phyloP scores from a whole-genome alignment of 371 early-diverging fungal species.

The Capniomyces stellatus region DNA sequence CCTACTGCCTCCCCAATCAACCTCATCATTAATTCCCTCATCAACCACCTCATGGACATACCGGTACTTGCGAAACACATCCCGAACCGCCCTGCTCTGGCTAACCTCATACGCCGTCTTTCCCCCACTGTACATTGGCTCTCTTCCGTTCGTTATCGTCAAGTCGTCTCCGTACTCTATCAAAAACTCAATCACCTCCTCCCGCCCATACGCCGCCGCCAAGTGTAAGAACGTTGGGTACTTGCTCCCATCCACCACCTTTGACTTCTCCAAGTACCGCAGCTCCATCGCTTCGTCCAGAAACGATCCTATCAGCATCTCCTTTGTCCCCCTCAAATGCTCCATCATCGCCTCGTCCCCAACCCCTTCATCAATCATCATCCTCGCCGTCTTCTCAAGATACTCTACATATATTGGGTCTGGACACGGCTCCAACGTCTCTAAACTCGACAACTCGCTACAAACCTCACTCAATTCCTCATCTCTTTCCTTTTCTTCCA shows the following conservation, averaged over 20 bases:
- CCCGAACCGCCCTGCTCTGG: constrained; percentile 50
- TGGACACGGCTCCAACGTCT: constrained; percentile 20
- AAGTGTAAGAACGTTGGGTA: constrained; percentile 52
- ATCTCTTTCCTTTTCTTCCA: too few relatives aligned
- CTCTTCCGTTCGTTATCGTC: constrained; percentile 31
- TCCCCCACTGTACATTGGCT: constrained; percentile 28
- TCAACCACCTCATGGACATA: constrained; percentile 12
- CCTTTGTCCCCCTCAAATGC: constrained; percentile 8
- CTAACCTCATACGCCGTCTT: constrained; percentile 67
- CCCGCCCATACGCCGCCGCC: constrained; percentile 35
- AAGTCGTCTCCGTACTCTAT: constrained; percentile 66
- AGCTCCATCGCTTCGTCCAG: constrained; percentile 20
- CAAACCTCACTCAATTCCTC: neutral
- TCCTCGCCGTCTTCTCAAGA: constrained; percentile 11
- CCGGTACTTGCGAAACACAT: constrained; percentile 41
- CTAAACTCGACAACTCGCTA: constrained; percentile 6
- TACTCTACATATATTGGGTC: constrained; percentile 18
- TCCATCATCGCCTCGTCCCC: constrained; percentile 10
- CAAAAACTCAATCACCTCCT: constrained; percentile 36
- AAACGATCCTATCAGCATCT: constrained; percentile 18
- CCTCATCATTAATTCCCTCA: constrained; percentile 11
- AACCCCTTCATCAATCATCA: constrained; percentile 7
- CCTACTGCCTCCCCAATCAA: neutral
- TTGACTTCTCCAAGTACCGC: constrained; percentile 29
- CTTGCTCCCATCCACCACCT: constrained; percentile 27